Percentiles rank a stretch among this genome's conserved stretches.
phyloP scores from a whole-genome alignment of 2,329 filamentous ascomycete genomes.

The Venturia asperata region DNA sequence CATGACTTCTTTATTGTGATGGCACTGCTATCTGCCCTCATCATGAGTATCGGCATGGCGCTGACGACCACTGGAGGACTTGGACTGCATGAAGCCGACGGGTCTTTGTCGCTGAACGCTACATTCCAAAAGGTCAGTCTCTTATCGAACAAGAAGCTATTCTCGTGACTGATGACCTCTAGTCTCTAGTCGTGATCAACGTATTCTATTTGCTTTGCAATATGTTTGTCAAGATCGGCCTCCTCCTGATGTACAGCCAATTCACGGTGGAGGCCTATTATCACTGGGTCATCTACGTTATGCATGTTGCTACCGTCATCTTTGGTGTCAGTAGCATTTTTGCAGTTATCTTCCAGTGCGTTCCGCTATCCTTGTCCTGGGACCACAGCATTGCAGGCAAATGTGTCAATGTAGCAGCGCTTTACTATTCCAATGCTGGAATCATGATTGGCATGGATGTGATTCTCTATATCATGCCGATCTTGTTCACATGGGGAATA shows the following conservation, averaged over 20 bases:
- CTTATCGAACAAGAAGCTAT: too few relatives aligned
- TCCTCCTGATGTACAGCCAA: conserved; percentile 35
- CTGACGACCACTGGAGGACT: conserved; percentile 4
- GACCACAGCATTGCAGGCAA: conserved; percentile 24
- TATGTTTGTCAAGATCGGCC: conserved; percentile 36
- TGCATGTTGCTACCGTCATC: conserved; percentile 30
- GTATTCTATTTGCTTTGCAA: conserved; percentile 36
- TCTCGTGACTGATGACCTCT: background rate
- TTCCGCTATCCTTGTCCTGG: conserved; percentile 32
- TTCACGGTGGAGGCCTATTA: conserved; percentile 28
- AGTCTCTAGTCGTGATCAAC: conserved; percentile 27
- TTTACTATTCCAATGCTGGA: conserved; percentile 29
- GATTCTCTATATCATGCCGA: conserved; percentile 34
- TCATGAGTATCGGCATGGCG: conserved; percentile 8
- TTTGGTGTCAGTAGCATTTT: conserved; percentile 32
- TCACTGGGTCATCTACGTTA: conserved; percentile 28
- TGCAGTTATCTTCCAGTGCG: conserved; percentile 33
- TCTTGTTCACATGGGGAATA: conserved; percentile 34
- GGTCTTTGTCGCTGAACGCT: background rate
- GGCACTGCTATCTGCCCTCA: conserved; percentile 13
- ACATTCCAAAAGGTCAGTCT: conserved; percentile 13
- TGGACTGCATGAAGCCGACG: conserved; percentile 1
- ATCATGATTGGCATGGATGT: conserved; percentile 36
- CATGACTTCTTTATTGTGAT: conserved; percentile 9
- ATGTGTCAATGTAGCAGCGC: conserved; percentile 32